Evolutionary conservation across 106 monocot genomes (phyloP).

Genomic region (Agapanthus africanus): DNA sequence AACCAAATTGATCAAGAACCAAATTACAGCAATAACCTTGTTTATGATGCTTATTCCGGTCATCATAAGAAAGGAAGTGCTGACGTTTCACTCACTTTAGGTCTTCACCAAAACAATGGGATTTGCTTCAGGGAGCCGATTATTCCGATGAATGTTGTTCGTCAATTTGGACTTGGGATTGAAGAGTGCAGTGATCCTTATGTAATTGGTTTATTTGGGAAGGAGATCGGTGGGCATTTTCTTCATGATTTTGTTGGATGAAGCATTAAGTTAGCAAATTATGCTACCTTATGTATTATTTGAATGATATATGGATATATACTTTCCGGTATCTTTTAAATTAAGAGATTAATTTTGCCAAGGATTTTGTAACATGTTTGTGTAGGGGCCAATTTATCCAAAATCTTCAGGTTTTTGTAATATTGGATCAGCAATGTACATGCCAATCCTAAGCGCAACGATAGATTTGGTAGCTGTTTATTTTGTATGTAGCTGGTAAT

Average conservation of each 20-base stretch:
- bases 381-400: too few species aligned
- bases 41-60: conserved; percentile 2
- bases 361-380: too few species aligned
- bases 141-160: conserved; percentile 31
- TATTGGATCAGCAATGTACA: too few species aligned
- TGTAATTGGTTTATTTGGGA: conserved; percentile 25
- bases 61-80: conserved; percentile 12
- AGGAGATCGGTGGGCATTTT: too few species aligned
- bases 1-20: conserved; percentile 16
- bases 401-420: too few species aligned
- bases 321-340: too few species aligned
- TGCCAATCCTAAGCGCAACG: too few species aligned
- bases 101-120: conserved; percentile 34
- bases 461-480: too few species aligned
- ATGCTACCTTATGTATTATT: too few species aligned
- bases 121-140: conserved; percentile 19
- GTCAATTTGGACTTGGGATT: conserved; percentile 33
- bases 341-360: too few species aligned
- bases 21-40: conserved; percentile 1
- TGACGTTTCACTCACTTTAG: conserved; percentile 45
- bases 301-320: too few species aligned
- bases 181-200: conserved; percentile 30
- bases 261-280: neutral
- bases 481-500: too few species aligned
- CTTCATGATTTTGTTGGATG: conserved; percentile 40